Base-by-base conservation (phyloP, 495 filamentous ascomycete genomes). In the Xanthoparmelia taractica region DNA sequence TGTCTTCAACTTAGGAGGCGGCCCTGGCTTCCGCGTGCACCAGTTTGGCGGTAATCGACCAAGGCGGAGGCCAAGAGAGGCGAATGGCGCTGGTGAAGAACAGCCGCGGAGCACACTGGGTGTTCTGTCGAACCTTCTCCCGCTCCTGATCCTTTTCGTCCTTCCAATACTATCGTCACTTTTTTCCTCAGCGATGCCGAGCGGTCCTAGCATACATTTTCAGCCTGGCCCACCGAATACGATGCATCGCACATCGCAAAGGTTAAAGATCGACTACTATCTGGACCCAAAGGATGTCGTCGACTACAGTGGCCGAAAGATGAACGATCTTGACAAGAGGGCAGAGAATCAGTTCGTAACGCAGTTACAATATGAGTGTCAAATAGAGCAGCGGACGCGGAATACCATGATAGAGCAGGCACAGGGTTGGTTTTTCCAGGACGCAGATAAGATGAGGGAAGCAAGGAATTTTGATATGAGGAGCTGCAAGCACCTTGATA, bases 1-100 rank as follows among this genome's bases (percentile, higher is more conserved):
- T 73, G 88, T 93, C 57, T 97, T 97, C 78, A 96, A 96, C 72
- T 82, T 96, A 70, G 88, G 88, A 61, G 89, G 88, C 4, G 90
- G 90, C 33, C 87, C 90, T 6, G 88, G 88, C 13, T 84, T 95
- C 69, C 80, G 91, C 57, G 89, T 96, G 57, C 91, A 94, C 72
- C 90, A 93, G 68, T 94, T 96, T 71, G 91, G 88, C 48, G 89
- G 90, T 15, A 75, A 77, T 15, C 65, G 72, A 54, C 89, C 88
- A 45, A 78, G 89, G 59, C 79, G 85, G 71, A 82, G 90, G 72
- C 89, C 90, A 54, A 79, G 85, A 60, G 79, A 89, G 70, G 78
- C 86, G 34, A 84, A 84, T 55, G 76, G 73, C 5, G 58, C 60
- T n/a, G 75, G 77, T 29, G 73, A 80, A 56, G 80, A 87, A 63